phyloP scores from a whole-genome alignment of 805 yeast genomes.

The Zygotorulaspora sp. region DNA sequence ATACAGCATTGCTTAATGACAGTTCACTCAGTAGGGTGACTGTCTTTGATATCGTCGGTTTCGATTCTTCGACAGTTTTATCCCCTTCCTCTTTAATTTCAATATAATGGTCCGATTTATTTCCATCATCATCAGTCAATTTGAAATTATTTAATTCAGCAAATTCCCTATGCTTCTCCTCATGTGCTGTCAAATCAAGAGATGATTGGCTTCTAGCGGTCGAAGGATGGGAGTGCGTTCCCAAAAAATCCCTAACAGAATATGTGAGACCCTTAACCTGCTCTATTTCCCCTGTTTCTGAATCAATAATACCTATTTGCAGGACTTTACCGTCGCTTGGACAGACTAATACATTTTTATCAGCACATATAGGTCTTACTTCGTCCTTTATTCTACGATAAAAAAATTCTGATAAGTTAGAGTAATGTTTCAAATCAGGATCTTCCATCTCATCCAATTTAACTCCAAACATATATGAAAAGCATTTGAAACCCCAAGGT shows the following conservation, averaged over 20 bases:
- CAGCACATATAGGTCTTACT: conserved; percentile 67
- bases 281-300: conserved; percentile 78
- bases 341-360: conserved; percentile 58
- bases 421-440: conserved; percentile 67
- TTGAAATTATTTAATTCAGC: conserved; percentile 72
- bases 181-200: conserved; percentile 36
- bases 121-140: conserved; percentile 15
- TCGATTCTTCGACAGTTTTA: conserved; percentile 41
- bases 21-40: conserved; percentile 39
- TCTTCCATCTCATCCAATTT: conserved; percentile 86
- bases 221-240: conserved; percentile 42
- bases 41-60: conserved; percentile 31
- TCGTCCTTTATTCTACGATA: conserved; percentile 77
- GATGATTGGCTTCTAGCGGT: conserved; percentile 30
- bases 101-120: conserved; percentile 30
- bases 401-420: conserved; percentile 85
- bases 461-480: conserved; percentile 78
- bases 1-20: conserved; percentile 21
- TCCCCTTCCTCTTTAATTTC: conserved; percentile 66
- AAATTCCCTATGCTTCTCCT: conserved; percentile 58
- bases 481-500: conserved; percentile 71
- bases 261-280: conserved; percentile 97
- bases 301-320: conserved; percentile 68
- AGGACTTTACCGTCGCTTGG: conserved; percentile 93
- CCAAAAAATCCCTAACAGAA: conserved; percentile 81